Evolutionary conservation across 179 eudicot genomes (phyloP), one percentile per base, ranked within the genome.

Genomic region (Silene noctiflora): DNA sequence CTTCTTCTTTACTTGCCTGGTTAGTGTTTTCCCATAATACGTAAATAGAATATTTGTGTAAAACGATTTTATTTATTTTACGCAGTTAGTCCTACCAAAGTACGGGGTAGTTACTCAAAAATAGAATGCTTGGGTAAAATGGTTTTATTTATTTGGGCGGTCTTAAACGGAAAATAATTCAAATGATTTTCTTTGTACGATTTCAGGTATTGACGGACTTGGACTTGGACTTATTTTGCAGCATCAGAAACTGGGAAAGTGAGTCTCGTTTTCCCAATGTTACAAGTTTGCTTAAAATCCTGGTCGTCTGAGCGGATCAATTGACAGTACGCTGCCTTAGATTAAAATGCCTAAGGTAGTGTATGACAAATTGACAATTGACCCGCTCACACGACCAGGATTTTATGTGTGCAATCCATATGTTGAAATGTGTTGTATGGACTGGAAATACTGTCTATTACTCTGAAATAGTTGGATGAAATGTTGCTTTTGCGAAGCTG

Each of bases 1-100:
- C 33, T 88, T 64, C 89, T 91, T 68, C 85, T 91, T 20, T 89
- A 83, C 76, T 78, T 89, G 84, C 96, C 96, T 31, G 96, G 96
- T 91, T 46, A 3, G 71, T 74, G 12, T 21, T 17, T 33, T 13
- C 24, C 35, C 24, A 16, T 16, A 0, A 8, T 19, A 24, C 0
- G 27, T 25, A 25, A 25, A 25, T 25, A 25, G 1, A 25, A n/a
- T 31, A 33, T 33, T n/a, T 42, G 12, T 14, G 46, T 39, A 39
- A 39, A 1, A 39, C 25, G 12, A 9, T 58, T 58, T 58, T 56
- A n/a, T n/a, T n/a, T n/a, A n/a, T n/a, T n/a, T n/a, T n/a, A n/a
- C n/a, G n/a, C n/a, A n/a, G n/a, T n/a, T n/a, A n/a, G n/a, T n/a
- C n/a, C n/a, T n/a, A n/a, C n/a, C n/a, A n/a, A n/a, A n/a, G n/a